Base-by-base conservation (phyloP, 768 basidiomycete genomes). In the Rhodotorula paludigena region DNA sequence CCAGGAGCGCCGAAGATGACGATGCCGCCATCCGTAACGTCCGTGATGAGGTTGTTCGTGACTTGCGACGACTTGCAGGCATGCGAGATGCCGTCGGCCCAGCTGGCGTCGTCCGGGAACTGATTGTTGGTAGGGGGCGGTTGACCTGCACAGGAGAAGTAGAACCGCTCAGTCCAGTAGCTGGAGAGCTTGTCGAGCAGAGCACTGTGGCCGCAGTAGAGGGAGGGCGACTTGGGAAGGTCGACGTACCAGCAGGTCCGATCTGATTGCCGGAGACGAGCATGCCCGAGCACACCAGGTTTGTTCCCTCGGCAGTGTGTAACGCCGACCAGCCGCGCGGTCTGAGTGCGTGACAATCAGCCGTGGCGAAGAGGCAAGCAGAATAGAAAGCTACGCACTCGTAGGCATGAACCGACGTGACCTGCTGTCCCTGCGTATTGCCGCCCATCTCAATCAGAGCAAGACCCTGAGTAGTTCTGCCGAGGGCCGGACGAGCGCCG, bases 51-150 rank as follows among this genome's bases (percentile, higher is more conserved):
- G 58, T 77, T 77, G 52, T 42, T 36, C 33, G 57, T 60, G 47
- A 77, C 69, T 20, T 52, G 38, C 16, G 60, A 64, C 15, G 55
- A 32, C 33, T 53, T 57, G 70, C 76, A 75, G 3, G 72, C 67
- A n/a, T 69, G n/a, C 9, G 66, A 69, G 39, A 77, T 73, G 16
- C 74, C 76, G 47, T 77, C 76, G 20, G 76, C 74, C 75, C 64
- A 66, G 23, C 52, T 44, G 1, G 42, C 45, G 1, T 44, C 20
- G 21, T 33, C 30, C 3, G 57, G 49, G 49, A 65, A 65, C 42
- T 65, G 64, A 10, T 44, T 23, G 0, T 28, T 25, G 2, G 57
- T 52, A 14, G 39, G 36, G 12, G 63, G 63, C 5, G 47, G 35
- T 15, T 58, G 36, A 9, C 45, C 61, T 51, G 23, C 15, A 11